These are phyloP conservation scores for Conticribra weissflogii DNA, from an alignment of 108 stramenopile species.

Conservation along the genomic window DNA sequence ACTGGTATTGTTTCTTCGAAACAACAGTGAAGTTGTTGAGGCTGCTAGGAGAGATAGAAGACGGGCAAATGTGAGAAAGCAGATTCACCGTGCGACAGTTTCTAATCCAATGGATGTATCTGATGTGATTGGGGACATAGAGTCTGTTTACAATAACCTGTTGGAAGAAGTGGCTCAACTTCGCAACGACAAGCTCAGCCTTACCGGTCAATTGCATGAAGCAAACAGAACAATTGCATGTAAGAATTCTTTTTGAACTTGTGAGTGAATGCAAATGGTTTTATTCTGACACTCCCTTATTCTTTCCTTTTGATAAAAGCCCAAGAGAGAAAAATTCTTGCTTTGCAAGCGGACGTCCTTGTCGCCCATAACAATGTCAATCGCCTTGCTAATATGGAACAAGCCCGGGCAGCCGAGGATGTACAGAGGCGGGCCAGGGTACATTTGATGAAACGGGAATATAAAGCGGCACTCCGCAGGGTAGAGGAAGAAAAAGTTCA, in stretches of 20 bases:
- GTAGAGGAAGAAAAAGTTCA: background rate
- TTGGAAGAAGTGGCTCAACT: background rate
- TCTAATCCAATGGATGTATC: background rate
- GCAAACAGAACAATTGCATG: background rate
- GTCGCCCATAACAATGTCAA: background rate
- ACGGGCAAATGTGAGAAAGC: background rate
- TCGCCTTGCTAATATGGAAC: background rate
- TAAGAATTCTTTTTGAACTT: too few relatives aligned
- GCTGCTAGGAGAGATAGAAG: background rate
- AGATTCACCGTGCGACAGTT: background rate
- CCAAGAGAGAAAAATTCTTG: background rate
- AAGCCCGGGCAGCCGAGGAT: background rate
- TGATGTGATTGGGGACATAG: background rate
- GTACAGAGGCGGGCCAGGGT: background rate
- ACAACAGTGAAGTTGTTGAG: background rate
- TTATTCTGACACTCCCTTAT: too few relatives aligned
- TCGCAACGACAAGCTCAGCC: background rate
- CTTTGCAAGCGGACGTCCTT: background rate
- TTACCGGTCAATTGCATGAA: background rate
- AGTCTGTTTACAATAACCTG: background rate
- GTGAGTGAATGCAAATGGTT: too few relatives aligned
- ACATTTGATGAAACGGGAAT: background rate
- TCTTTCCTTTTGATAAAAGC: too few relatives aligned
- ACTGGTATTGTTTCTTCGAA: too few relatives aligned
- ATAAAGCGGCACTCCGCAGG: background rate